A percentile compares a stretch with the other conserved stretches of the same genome.
Conservation (phyloP, 192 early-diverging fungal genomes). For the Chytriomyces sp. region DNA sequence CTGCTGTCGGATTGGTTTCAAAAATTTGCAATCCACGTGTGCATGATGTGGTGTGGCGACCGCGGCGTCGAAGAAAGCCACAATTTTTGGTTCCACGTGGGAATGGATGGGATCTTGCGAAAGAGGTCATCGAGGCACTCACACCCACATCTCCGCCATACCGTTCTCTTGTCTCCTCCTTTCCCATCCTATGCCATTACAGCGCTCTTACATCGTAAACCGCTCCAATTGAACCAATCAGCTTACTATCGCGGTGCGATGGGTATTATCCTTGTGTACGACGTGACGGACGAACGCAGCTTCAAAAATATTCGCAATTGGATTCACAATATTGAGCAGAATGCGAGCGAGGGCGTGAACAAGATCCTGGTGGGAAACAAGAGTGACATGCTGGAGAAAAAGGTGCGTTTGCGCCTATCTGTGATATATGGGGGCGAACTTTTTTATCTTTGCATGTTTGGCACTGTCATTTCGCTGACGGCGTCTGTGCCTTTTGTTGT, state of each 20-base stretch:
- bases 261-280: slow-evolving; percentile 97
- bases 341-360: slow-evolving; percentile 98
- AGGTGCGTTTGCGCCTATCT: slow-evolving; percentile 62
- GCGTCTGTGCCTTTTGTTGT: not conserved
- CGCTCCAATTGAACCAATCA: slow-evolving; percentile 32
- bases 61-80: too few species aligned
- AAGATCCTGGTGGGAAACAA: slow-evolving; percentile 99
- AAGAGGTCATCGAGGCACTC: not conserved
- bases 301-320: slow-evolving; percentile 99
- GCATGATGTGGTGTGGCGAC: too few species aligned
- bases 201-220: slow-evolving; percentile 1
- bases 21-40: not conserved
- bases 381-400: slow-evolving; percentile 96
- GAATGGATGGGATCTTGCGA: not conserved
- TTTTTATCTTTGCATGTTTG: not conserved
- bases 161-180: not conserved
- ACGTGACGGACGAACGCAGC: slow-evolving; percentile 97
- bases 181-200: not conserved
- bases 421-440: too few species aligned
- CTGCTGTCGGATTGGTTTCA: too few species aligned
- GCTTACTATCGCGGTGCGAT: slow-evolving; percentile 99
- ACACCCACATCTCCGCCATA: too few species aligned
- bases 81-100: not conserved
- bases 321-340: slow-evolving; percentile 99
- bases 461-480: not conserved